Evolutionary conservation across 2,329 filamentous ascomycete genomes (phyloP), one percentile per base, ranked within the genome.

Genomic region (Nannizziopsis barbatae): DNA sequence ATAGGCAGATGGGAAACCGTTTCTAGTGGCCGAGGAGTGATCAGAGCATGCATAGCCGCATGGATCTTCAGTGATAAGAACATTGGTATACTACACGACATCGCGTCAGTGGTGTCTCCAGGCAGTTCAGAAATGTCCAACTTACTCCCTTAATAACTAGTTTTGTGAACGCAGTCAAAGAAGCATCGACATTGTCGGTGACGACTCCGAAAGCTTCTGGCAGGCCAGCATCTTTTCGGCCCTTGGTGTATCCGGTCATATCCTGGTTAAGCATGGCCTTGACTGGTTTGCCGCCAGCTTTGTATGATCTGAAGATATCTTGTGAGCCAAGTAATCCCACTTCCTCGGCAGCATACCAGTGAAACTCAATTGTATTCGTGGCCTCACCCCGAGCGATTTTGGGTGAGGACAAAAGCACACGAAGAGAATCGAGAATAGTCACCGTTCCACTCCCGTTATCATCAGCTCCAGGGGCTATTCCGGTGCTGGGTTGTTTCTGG

Each of bases 261-360:
- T 50, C 48, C 18, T 45, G 37, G 39, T 50, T 44, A 5, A 50
- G 31, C 48, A 50, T 50, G n/a, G 48, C 48, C 39, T 50, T 50
- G 42, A 46, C 41, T 14, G 43, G 15, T 14, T 36, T 38, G 31
- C 18, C 20, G 5, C 42, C 18, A 7, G 42, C n/a, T 11, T 12
- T 20, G 42, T 50, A 50, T 36, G 22, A 31, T 22, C 35, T 17
- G 35, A 43, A 50, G n/a, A 50, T 39, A 9, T 46, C 48, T 12
- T 36, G 40, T 3, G 48, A 43, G 18, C 48, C 48, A n/a, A 50
- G 31, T 17, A 45, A 30, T 10, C 48, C 48, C 20, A 17, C 42
- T 22, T 50, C 48, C 18, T 50, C 41, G 5, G 30, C 48, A 22
- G 48, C 48, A 46, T 50, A 50, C 48, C 42, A 50, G 42, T 50